These are phyloP conservation scores for Hysterium pulicare DNA, from an alignment of 2,329 filamentous ascomycete genomes.

Conservation along the genomic window DNA sequence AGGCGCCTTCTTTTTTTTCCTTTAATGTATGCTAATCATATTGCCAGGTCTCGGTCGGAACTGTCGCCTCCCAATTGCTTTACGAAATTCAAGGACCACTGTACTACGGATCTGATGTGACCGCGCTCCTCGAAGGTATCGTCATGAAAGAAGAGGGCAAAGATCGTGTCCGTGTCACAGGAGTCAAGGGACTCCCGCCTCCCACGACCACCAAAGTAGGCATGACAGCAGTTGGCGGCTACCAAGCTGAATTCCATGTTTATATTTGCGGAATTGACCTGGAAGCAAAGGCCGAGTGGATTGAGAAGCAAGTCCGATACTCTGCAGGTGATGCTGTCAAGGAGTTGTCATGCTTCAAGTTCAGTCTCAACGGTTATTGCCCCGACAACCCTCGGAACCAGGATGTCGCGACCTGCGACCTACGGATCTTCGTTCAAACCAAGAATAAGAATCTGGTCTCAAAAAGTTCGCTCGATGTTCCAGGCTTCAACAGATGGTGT, in stretches of 20 bases:
- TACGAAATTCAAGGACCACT: slow-evolving; percentile 42
- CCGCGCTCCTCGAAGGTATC: slow-evolving; percentile 30
- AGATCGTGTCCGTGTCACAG: slow-evolving; percentile 28
- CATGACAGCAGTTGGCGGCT: slow-evolving; percentile 29
- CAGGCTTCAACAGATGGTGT: slow-evolving; percentile 6
- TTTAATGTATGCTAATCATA: neutral
- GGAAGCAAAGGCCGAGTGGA: slow-evolving; percentile 6
- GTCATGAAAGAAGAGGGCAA: slow-evolving; percentile 13
- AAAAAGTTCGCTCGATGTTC: slow-evolving; percentile 17
- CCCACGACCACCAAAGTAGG: slow-evolving; percentile 33
- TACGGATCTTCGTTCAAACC: slow-evolving; percentile 28
- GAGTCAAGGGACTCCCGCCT: slow-evolving; percentile 30
- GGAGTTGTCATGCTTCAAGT: slow-evolving; percentile 31
- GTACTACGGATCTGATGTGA: slow-evolving; percentile 39
- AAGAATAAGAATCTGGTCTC: neutral
- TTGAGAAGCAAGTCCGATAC: slow-evolving; percentile 37
- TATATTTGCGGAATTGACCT: slow-evolving; percentile 48
- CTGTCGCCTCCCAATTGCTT: slow-evolving; percentile 35
- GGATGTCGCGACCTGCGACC: slow-evolving; percentile 36
- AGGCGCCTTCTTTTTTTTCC: neutral
- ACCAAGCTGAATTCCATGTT: slow-evolving; percentile 36
- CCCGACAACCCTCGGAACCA: slow-evolving; percentile 28
- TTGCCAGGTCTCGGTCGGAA: slow-evolving; percentile 22
- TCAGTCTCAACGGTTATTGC: slow-evolving; percentile 28
- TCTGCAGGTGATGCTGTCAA: slow-evolving; percentile 39